phyloP scores from a whole-genome alignment of 2,329 filamentous ascomycete species.

The Chaetomiaceae sp. region DNA sequence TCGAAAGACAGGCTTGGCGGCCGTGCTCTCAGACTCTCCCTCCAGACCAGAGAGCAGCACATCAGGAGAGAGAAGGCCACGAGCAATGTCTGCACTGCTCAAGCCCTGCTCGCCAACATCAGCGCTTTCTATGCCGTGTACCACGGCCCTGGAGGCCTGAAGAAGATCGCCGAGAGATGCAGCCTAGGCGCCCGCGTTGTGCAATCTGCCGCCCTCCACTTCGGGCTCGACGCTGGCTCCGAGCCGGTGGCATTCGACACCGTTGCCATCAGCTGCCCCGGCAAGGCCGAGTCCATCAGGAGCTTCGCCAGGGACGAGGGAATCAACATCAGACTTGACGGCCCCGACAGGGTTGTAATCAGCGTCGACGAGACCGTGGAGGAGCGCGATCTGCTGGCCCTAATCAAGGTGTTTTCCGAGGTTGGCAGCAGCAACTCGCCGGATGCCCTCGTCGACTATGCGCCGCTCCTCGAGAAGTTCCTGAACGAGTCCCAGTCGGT shows the following conservation, averaged over 20 bases:
- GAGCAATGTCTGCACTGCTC: conserved; percentile 94
- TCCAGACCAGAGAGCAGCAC: conserved; percentile 94
- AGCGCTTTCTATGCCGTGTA: conserved; percentile 91
- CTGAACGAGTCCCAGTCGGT: conserved; percentile 27
- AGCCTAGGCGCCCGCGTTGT: conserved; percentile 67
- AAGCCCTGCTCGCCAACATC: conserved; percentile 93
- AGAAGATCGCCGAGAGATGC: conserved; percentile 74
- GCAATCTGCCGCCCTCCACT: conserved; percentile 56
- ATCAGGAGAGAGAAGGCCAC: conserved; percentile 95
- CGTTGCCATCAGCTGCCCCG: conserved; percentile 55
- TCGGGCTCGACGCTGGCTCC: conserved; percentile 57
- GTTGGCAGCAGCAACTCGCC: conserved; percentile 22
- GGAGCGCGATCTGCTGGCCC: conserved; percentile 26
- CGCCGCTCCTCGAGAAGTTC: conserved; percentile 39
- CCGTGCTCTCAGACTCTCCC: conserved; percentile 72
- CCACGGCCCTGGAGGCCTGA: conserved; percentile 80
- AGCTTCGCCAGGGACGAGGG: conserved; percentile 45
- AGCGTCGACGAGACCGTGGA: conserved; percentile 64
- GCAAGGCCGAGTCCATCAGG: conserved; percentile 47
- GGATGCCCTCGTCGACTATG: conserved; percentile 14
- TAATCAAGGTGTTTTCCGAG: conserved; percentile 18
- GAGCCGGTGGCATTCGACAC: conserved; percentile 72
- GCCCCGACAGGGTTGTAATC: conserved; percentile 59
- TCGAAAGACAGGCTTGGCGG: conserved; percentile 86
- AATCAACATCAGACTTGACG: conserved; percentile 61